Evolutionary conservation across 139 green algal species (phyloP).

Genomic region (Medakamo hakoo): DNA sequence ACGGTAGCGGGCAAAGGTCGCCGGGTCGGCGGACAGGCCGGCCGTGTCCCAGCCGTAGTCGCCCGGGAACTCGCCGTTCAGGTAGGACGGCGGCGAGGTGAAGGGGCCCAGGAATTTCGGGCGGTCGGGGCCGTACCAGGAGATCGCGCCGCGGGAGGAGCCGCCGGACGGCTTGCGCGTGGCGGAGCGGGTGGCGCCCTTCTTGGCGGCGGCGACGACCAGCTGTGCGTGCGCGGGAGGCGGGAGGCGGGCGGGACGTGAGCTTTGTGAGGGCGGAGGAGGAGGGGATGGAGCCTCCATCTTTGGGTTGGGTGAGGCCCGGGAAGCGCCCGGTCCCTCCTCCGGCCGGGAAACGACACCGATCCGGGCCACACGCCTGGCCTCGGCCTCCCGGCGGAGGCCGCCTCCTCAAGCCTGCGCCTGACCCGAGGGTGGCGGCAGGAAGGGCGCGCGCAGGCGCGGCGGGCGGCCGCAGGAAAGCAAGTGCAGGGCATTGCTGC

Average conservation of each 20-base stretch:
- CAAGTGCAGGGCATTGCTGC: too few relatives aligned
- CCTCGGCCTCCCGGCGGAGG: too few relatives aligned
- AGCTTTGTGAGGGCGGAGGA: too few relatives aligned
- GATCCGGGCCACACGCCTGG: too few relatives aligned
- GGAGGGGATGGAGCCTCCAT: too few relatives aligned
- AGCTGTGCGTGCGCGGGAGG: not conserved
- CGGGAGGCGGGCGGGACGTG: not conserved
- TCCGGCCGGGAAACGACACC: too few relatives aligned
- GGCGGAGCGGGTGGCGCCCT: not conserved
- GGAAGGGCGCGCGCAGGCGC: too few relatives aligned
- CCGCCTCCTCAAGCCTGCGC: too few relatives aligned
- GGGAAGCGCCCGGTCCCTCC: too few relatives aligned
- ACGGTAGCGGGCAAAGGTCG: conserved; percentile 57
- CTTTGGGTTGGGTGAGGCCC: too few relatives aligned
- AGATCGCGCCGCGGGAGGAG: not conserved
- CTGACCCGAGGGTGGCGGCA: too few relatives aligned
- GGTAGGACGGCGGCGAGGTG: conserved; percentile 44
- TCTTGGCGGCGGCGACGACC: not conserved
- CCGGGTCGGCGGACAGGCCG: conserved; percentile 67
- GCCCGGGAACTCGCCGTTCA: conserved; percentile 41
- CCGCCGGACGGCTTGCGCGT: not conserved
- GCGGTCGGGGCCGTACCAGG: conserved; percentile 62
- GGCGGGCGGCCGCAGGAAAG: too few relatives aligned
- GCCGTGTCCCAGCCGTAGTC: conserved; percentile 66
- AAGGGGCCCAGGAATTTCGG: conserved; percentile 78